Conservation (phyloP, 768 basidiomycete genomes). For the Thelephora ganbajun region DNA sequence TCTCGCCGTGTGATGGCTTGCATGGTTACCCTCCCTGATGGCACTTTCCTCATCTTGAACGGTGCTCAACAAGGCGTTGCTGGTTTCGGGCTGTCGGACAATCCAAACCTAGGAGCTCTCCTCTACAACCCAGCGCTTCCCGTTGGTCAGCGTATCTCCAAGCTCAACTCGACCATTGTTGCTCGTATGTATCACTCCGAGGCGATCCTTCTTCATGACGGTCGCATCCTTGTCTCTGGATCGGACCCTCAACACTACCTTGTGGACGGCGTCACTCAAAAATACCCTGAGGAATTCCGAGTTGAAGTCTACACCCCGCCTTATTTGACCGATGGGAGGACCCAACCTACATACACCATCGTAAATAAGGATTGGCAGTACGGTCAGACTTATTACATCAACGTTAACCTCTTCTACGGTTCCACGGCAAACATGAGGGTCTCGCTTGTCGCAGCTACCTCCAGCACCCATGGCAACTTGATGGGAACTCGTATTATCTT, state of each 20-base stretch:
- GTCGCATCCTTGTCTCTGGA: constrained; percentile 61
- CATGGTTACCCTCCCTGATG: constrained; percentile 56
- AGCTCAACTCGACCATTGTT: constrained; percentile 54
- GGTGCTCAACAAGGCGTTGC: constrained; percentile 59
- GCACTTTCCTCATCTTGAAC: constrained; percentile 67
- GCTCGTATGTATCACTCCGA: constrained; percentile 71
- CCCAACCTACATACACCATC: constrained; percentile 50
- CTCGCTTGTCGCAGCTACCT: constrained; percentile 53
- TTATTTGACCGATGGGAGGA: constrained; percentile 53
- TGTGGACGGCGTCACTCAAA: constrained; percentile 20
- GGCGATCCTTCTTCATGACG: constrained; percentile 62
- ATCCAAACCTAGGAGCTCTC: constrained; percentile 50
- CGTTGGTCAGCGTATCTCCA: constrained; percentile 46
- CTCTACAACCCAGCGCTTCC: constrained; percentile 58
- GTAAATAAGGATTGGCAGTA: constrained; percentile 49
- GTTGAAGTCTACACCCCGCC: constrained; percentile 77
- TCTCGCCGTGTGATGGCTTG: constrained; percentile 66
- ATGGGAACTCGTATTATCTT: constrained; percentile 66
- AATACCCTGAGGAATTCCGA: constrained; percentile 67
- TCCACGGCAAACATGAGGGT: constrained; percentile 34
- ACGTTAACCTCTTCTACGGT: constrained; percentile 25
- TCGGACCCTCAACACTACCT: constrained; percentile 59
- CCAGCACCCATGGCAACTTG: constrained; percentile 65
- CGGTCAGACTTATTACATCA: constrained; percentile 38
- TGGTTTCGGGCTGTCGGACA: constrained; percentile 54